Base-by-base conservation (phyloP, 2,329 filamentous ascomycete species). In the Cordyceps cateniannulata region DNA sequence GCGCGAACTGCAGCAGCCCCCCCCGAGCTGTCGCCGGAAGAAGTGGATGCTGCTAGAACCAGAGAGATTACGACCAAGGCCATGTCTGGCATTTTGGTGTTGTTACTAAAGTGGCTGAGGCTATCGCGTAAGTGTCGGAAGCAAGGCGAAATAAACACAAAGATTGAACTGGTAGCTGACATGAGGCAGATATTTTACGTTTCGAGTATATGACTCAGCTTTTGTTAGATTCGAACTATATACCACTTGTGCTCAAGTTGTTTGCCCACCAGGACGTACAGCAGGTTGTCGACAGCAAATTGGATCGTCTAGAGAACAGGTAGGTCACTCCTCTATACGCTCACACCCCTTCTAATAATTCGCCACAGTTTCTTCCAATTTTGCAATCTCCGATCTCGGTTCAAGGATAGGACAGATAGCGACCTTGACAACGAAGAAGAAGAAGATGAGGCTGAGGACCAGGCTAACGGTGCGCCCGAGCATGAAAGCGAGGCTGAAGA, bases 91-190 rank as follows among this genome's bases (percentile, higher is more conserved):
- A 89, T 92, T 60, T 76, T 99, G 29, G 77, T 99, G 29, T 78
- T 96, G n/a, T 75, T 98, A 49, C 72, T 98, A 63, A 99, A 98
- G 74, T 99, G 95, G 95, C 88, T 98, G 68, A 96, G 96, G 72
- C 79, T 96, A 59, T 97, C 92, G 62, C 95, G 91, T 96, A 79
- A 79, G 90, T 79, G 29, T 18, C n/a, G 2, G 12, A 4, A 3
- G 10, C 29, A 25, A 2, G 12, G 9, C 40, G 14, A 35, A 6
- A n/a, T 22, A 27, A 51, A 18, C 25, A 8, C 18, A n/a, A n/a
- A 35, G 22, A 38, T 50, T 42, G 16, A 35, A 22, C 8, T 20
- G 20, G n/a, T 38, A 50, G 48, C 65, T 72, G 52, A 70, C 57
- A 60, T 3, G 27, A 24, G 16, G 6, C 20, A 96, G 91, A 99